Percentiles rank a stretch among this genome's conserved stretches.
phyloP scores from a whole-genome alignment of 2,329 filamentous ascomycete species.

The Aspergillus jensenii region DNA sequence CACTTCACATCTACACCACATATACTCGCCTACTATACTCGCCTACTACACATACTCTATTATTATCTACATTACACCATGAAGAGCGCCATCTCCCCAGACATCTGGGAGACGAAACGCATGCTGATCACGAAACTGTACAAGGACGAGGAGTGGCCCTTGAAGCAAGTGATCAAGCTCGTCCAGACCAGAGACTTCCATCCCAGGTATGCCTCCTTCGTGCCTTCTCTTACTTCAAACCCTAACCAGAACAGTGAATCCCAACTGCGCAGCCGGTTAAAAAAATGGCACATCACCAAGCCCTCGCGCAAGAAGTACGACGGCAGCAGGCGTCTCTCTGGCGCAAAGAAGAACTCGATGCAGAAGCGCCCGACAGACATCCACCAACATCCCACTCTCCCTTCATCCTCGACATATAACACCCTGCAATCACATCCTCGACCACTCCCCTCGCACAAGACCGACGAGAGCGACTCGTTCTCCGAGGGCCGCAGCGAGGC shows the following conservation, averaged over 20 bases:
- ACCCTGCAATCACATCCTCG: neutral
- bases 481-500: neutral
- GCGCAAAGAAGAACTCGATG: slow-evolving; percentile 1
- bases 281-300: slow-evolving; percentile 15
- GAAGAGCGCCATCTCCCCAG: slow-evolving; percentile 11
- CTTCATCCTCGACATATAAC: neutral
- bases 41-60: neutral
- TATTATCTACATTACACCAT: neutral
- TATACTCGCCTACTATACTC: neutral
- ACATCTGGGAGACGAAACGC: slow-evolving; percentile 12
- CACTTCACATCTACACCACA: neutral
- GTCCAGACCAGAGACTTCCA: slow-evolving; percentile 11
- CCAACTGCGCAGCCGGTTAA: slow-evolving; percentile 9
- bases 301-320: slow-evolving; percentile 12
- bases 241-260: slow-evolving; percentile 1
- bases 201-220: neutral
- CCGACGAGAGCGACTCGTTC: slow-evolving; percentile 1
- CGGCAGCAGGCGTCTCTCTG: slow-evolving; percentile 2
- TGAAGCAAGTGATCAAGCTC: slow-evolving; percentile 14
- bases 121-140: slow-evolving; percentile 11
- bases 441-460: neutral
- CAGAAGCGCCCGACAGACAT: neutral
- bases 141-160: slow-evolving; percentile 14
- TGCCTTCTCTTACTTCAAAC: neutral
- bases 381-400: neutral